These are phyloP conservation scores for Trichoderma sp. DNA, from an alignment of 2,329 filamentous ascomycete species.

Conservation along the genomic window DNA sequence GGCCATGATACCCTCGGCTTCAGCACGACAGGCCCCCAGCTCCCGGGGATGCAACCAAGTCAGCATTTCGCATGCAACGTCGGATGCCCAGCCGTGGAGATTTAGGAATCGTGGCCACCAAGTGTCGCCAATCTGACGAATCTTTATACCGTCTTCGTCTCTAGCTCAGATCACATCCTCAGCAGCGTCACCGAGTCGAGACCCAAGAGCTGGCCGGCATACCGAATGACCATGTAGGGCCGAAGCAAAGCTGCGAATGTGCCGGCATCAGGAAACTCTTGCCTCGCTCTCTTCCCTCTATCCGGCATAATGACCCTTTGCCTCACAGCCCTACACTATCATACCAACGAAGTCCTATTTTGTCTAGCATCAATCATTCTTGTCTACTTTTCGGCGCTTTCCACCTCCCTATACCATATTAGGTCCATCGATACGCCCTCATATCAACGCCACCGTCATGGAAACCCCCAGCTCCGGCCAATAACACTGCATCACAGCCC, in stretches of 20 bases:
- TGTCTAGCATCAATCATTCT: background rate
- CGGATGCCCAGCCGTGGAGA: background rate
- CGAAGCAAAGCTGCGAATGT: background rate
- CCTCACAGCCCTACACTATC: background rate
- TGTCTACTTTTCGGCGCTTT: background rate
- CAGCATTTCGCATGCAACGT: background rate
- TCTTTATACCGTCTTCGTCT: background rate
- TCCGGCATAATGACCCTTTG: background rate
- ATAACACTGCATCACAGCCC: background rate
- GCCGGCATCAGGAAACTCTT: background rate
- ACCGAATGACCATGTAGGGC: background rate
- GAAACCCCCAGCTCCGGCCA: background rate
- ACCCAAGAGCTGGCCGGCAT: background rate
- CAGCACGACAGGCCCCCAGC: background rate
- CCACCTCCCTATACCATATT: background rate
- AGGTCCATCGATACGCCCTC: background rate
- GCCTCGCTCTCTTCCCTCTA: background rate
- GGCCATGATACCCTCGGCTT: background rate
- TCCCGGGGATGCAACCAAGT: background rate
- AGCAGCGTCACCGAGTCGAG: background rate
- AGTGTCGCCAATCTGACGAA: background rate
- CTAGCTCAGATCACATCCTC: background rate
- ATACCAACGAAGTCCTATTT: background rate
- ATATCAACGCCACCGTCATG: conserved; percentile 5
- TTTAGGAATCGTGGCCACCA: background rate